These are phyloP conservation scores for Cercospora berteroae DNA, from an alignment of 2,329 filamentous ascomycete genomes.

Conservation along the genomic window DNA sequence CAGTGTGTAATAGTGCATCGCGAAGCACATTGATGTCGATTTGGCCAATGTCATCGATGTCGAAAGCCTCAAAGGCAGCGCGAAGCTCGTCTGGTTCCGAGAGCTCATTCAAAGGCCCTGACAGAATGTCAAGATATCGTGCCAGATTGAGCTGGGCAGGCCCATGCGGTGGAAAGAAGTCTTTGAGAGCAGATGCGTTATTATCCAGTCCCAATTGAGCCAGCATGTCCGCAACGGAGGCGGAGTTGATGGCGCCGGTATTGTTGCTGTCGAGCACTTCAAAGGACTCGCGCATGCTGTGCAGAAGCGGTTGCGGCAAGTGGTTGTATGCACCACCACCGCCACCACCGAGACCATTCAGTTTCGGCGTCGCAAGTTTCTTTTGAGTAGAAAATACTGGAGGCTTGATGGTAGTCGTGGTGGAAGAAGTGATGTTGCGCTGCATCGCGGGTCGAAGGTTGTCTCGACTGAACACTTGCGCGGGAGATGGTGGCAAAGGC, in stretches of 20 bases:
- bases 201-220: slow-evolving; percentile 79
- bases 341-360: slow-evolving; percentile 22
- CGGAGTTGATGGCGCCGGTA: slow-evolving; percentile 75
- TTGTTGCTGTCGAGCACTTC: slow-evolving; percentile 89
- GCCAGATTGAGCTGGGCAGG: slow-evolving; percentile 74
- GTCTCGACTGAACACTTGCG: slow-evolving; percentile 21
- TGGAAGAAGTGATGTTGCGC: slow-evolving; percentile 38
- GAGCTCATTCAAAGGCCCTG: slow-evolving; percentile 68
- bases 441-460: slow-evolving; percentile 33
- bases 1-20: slow-evolving; percentile 78
- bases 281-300: slow-evolving; percentile 87
- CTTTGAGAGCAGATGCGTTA: slow-evolving; percentile 65
- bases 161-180: slow-evolving; percentile 73
- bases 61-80: slow-evolving; percentile 91
- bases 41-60: slow-evolving; percentile 92
- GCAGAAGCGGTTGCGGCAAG: slow-evolving; percentile 76
- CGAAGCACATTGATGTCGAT: slow-evolving; percentile 79
- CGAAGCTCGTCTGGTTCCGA: slow-evolving; percentile 77
- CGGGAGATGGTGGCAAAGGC: slow-evolving; percentile 30
- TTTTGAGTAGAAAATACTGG: slow-evolving; percentile 24
- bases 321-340: slow-evolving; percentile 54
- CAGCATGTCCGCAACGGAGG: slow-evolving; percentile 85
- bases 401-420: slow-evolving; percentile 30
- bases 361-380: slow-evolving; percentile 18
- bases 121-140: slow-evolving; percentile 79